Conservation (phyloP, 169 alveolate genomes). For the Theileria sp. region DNA sequence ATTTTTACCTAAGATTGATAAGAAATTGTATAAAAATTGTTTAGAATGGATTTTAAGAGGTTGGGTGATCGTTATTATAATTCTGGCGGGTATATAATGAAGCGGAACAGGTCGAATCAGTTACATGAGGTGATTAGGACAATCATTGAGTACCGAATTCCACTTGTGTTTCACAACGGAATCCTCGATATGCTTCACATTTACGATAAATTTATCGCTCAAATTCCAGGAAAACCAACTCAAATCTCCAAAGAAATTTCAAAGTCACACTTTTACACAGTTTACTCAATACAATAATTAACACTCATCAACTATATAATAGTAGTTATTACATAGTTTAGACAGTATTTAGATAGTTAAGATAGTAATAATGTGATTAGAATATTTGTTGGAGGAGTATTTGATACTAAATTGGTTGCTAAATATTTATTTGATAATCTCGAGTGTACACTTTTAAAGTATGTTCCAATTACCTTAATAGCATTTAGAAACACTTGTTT, state of each 20-base stretch:
- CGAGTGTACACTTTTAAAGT: constrained; percentile 12
- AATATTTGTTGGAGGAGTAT: constrained; percentile 65
- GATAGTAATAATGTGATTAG: background rate
- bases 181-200: constrained; percentile 67
- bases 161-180: constrained; percentile 76
- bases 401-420: constrained; percentile 69
- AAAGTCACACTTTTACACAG: background rate
- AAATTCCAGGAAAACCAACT: constrained; percentile 51
- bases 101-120: constrained; percentile 29
- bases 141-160: constrained; percentile 45
- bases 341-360: too few relatives aligned
- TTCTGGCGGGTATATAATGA: background rate
- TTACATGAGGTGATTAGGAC: constrained; percentile 61
- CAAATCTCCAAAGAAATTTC: constrained; percentile 40
- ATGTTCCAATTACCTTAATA: background rate
- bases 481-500: constrained; percentile 8
- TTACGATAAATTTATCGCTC: constrained; percentile 66
- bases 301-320: too few relatives aligned
- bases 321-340: too few relatives aligned
- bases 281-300: too few relatives aligned
- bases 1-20: too few relatives aligned
- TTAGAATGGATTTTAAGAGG: constrained; percentile 30
- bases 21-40: background rate
- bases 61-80: constrained; percentile 3
- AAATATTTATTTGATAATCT: constrained; percentile 17